Base-by-base conservation (phyloP, 2,329 filamentous ascomycete genomes). In the Colletotrichum musae region DNA sequence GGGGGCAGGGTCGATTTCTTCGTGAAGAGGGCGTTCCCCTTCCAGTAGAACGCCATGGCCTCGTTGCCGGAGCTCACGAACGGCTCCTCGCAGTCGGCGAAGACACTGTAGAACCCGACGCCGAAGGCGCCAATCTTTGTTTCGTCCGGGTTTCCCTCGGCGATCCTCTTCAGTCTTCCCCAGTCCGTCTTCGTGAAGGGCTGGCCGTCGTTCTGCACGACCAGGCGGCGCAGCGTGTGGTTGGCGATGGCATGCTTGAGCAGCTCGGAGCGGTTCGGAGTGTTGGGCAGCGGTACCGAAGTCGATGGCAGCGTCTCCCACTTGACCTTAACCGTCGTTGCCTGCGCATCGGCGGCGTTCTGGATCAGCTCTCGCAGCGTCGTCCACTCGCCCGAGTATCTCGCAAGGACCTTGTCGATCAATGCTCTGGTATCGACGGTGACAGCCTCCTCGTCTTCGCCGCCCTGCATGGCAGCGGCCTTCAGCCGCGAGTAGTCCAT, bases 41-140 rank as follows among this genome's bases (percentile, higher is more conserved):
- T 98, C 97, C 96, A 99, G 83, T 98, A 99, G 77, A 99, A 99
- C 0, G 95, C 95, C 94, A 99, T 98, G 45, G 94, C 95, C 80
- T 97, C 92, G 71, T 88, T 89, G 1, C 96, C 96, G 1, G 95
- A 98, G 73, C 94, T 96, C 72, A 99, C 93, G 77, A 99, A 98
- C 0, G 96, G 96, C 74, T 98, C 94, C 80, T 99, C 97, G 78
- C 95, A 99, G 79, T 99, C 96, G 71, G 96, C 94, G 79, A 99
- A 99, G 47, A 98, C 95, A 79, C 94, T 97, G 86, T 99, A 99
- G 83, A 99, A 99, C 2, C 96, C 96, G 39, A 99, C 96, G 73
- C 96, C 96, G 79, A 99, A 99, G 4, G 96, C 97, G 63, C 96
- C 96, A 75, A 99, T 99, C 85, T 99, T 99, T 54, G 95, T 98